Conservation (phyloP, 148 eudicot species). For the Cornus controversa region DNA sequence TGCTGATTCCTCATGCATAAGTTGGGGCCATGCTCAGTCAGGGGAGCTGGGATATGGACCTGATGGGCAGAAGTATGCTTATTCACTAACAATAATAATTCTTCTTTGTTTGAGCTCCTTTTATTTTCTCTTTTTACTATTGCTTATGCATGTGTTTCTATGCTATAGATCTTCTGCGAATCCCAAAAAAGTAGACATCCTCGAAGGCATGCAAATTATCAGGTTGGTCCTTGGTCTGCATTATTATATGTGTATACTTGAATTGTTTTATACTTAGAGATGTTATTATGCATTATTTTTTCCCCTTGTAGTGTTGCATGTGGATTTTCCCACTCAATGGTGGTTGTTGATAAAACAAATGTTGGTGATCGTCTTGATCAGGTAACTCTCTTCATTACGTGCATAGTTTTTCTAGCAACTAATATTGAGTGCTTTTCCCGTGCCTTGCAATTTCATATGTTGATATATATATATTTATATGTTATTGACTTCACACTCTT, state of each 20-base stretch:
- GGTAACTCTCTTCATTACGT: constrained; percentile 35
- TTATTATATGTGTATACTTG: neutral
- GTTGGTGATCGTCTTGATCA: constrained; percentile 73
- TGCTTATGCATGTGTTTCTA: constrained; percentile 3
- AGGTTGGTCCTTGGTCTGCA: constrained; percentile 37
- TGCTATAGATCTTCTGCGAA: constrained; percentile 52
- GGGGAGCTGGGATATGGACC: constrained; percentile 24
- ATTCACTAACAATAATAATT: neutral
- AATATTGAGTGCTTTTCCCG: neutral
- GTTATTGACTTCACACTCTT: neutral
- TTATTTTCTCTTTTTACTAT: neutral
- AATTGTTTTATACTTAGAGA: constrained; percentile 2
- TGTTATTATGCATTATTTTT: constrained; percentile 13
- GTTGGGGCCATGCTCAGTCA: neutral
- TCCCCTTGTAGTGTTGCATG: constrained; percentile 73
- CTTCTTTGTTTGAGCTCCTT: constrained; percentile 1
- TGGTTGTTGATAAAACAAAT: constrained; percentile 73
- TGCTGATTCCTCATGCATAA: neutral
- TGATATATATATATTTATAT: neutral
- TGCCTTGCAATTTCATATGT: neutral
- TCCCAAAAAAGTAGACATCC: constrained; percentile 70
- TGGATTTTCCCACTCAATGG: constrained; percentile 88
- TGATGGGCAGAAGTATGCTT: constrained; percentile 48
- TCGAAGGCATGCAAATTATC: constrained; percentile 76
- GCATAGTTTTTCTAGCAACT: neutral